Evolutionary conservation across 2,329 filamentous ascomycete genomes (phyloP), one percentile per base, ranked within the genome.

Genomic region (Ilyonectria sp.): DNA sequence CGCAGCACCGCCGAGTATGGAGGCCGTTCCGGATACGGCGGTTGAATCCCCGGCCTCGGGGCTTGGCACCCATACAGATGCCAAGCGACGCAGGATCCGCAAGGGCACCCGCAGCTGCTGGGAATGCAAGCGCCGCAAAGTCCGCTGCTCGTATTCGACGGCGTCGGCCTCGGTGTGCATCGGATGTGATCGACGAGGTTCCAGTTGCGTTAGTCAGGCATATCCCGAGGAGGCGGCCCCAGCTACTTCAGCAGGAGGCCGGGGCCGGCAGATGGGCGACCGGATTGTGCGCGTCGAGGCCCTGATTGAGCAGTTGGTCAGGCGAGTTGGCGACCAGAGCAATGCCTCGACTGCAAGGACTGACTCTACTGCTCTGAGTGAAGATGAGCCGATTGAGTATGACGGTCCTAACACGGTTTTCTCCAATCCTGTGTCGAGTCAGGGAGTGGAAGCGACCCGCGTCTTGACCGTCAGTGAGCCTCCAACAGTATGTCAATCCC

Each of bases 21-120:
- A 17, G 15, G 7, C 40, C 5, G 40, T 17, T 43, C 40, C 40
- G 40, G n/a, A 43, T 2, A 8, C 40, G 40, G 40, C 6, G 40
- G 15, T n/a, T n/a, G 40, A 17, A 9, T 43, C 40, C 8, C 40
- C 40, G 40, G 15, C 40, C 15, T 43, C 40, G 40, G 15, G 40
- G 3, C 15, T 40, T n/a, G 37, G 37, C 37, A 1, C 11, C 15
- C 4, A 15, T 15, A 19, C 40, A 19, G 40, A 43, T n/a, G 40
- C 40, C 17, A 43, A 43, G 40, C 40, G 40, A 8, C 40, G 40
- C 15, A 17, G 40, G 40, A 43, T 69, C 47, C 67, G 67, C 31
- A 67, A 69, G 31, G 67, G 67, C 31, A 69, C 67, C 9, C 67
- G 56, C 17, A 69, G 66, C 35, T 68, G 66, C 44, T 68, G 63